A percentile compares a stretch with the other conserved stretches of the same genome.
Conservation (phyloP, 805 yeast species). For the Zygoascus biomembranicola region DNA sequence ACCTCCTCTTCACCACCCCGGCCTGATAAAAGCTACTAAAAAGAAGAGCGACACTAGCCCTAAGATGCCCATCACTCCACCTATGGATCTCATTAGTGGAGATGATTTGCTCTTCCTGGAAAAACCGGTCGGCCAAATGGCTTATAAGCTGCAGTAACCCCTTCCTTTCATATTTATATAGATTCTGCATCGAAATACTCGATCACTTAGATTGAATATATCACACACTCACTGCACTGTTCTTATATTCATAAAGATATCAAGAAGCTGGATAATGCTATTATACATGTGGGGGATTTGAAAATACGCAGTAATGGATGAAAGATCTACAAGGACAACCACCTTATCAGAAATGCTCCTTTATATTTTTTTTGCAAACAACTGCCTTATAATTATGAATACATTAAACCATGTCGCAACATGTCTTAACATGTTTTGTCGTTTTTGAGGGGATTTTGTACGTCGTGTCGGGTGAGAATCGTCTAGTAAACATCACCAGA, state of each 20-base stretch:
- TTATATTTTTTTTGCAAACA: background rate
- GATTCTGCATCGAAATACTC: background rate
- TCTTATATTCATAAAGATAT: no score
- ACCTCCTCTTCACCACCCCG: background rate
- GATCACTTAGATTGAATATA: no score
- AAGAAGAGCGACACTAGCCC: background rate
- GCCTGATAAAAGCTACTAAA: background rate
- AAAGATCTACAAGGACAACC: no score
- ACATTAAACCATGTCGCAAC: background rate
- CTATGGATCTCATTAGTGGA: slow-evolving; percentile 8
- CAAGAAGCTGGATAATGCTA: no score
- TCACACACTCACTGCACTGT: no score
- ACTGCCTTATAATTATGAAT: slow-evolving; percentile 1
- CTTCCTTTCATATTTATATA: background rate
- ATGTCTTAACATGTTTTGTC: background rate
- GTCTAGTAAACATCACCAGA: slow-evolving; percentile 31
- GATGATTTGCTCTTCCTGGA: slow-evolving; percentile 13
- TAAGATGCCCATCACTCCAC: background rate
- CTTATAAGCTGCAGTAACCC: slow-evolving; percentile 8
- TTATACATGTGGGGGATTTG: no score
- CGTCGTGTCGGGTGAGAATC: background rate
- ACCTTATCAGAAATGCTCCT: background rate
- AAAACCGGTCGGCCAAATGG: slow-evolving; percentile 9
- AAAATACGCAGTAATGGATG: no score
- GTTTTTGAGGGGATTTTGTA: background rate